Conservation (phyloP, 2,329 filamentous ascomycete genomes). For the Colletotrichum caudatum region DNA sequence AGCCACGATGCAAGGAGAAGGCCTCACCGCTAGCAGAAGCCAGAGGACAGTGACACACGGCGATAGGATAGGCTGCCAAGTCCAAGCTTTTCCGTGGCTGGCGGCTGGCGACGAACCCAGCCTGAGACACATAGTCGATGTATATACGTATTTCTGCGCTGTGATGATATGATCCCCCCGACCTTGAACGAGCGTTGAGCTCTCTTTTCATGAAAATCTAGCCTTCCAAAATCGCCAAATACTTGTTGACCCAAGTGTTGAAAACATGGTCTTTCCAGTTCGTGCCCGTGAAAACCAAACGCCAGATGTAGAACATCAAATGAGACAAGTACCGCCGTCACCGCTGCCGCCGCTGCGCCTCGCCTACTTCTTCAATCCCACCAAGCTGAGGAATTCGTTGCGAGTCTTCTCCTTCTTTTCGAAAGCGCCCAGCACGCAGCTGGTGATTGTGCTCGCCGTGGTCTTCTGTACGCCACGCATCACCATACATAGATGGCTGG, state of each 20-base stretch:
- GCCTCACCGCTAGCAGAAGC: constrained; percentile 14
- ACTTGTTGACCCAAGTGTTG: constrained; percentile 43
- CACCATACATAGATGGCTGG: constrained; percentile 96
- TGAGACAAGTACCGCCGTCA: not conserved
- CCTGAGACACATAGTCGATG: constrained; percentile 6
- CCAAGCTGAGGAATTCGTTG: constrained; percentile 92
- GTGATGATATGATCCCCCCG: not conserved
- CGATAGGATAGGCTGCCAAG: constrained; percentile 7
- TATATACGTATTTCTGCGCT: constrained; percentile 21
- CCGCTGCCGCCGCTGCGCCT: not conserved
- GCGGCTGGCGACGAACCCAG: constrained; percentile 13
- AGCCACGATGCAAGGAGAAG: constrained; percentile 12
- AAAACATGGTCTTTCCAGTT: constrained; percentile 41
- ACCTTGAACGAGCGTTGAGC: constrained; percentile 42
- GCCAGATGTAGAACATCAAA: constrained; percentile 34
- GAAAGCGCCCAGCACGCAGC: constrained; percentile 97
- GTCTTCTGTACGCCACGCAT: constrained; percentile 99
- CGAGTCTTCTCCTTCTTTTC: constrained; percentile 91
- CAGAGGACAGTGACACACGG: constrained; percentile 13
- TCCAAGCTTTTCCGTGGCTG: constrained; percentile 1
- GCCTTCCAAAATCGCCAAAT: constrained; percentile 33
- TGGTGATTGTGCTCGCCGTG: constrained; percentile 87
- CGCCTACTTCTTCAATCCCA: constrained; percentile 65
- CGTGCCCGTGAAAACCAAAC: constrained; percentile 33
- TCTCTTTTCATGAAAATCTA: constrained; percentile 41